These are phyloP conservation scores for Elsinoe necatrix DNA, from an alignment of 2,329 filamentous ascomycete species.

Conservation along the genomic window DNA sequence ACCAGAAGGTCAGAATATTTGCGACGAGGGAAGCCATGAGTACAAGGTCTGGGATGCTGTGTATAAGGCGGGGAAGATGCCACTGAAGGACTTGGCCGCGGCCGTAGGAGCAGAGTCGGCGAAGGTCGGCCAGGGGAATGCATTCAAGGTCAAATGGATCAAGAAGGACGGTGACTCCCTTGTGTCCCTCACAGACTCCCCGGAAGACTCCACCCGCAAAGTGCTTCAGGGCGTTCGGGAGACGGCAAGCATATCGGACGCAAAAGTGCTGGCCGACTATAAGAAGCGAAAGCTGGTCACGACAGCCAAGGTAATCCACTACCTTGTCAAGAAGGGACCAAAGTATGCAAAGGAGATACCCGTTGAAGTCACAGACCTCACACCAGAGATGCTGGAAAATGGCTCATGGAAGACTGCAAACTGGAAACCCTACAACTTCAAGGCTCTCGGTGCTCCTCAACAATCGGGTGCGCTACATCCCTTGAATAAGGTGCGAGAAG, in stretches of 20 bases:
- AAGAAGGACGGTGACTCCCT: constrained; percentile 53
- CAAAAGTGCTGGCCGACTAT: constrained; percentile 69
- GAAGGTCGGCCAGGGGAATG: constrained; percentile 87
- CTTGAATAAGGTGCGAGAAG: constrained; percentile 86
- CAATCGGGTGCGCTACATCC: constrained; percentile 42
- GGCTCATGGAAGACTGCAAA: constrained; percentile 87
- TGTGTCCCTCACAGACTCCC: constrained; percentile 53
- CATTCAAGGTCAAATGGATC: constrained; percentile 69
- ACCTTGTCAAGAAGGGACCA: constrained; percentile 72
- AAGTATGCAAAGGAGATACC: constrained; percentile 84
- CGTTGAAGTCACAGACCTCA: constrained; percentile 92
- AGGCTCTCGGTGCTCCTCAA: constrained; percentile 57
- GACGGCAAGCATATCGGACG: constrained; percentile 59
- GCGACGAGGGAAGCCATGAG: constrained; percentile 42
- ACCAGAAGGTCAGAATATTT: constrained; percentile 69
- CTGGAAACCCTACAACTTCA: constrained; percentile 82
- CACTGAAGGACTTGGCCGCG: constrained; percentile 41
- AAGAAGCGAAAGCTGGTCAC: constrained; percentile 87
- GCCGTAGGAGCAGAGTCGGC: constrained; percentile 65
- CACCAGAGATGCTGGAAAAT: constrained; percentile 78
- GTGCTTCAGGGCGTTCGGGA: constrained; percentile 66
- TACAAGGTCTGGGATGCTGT: constrained; percentile 44
- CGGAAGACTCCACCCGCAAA: constrained; percentile 70
- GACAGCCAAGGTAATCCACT: constrained; percentile 75
- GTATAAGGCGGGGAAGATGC: constrained; percentile 36